Evolutionary conservation across 208 protist genomes (phyloP).

Genomic region (Trypanosoma congolense): DNA sequence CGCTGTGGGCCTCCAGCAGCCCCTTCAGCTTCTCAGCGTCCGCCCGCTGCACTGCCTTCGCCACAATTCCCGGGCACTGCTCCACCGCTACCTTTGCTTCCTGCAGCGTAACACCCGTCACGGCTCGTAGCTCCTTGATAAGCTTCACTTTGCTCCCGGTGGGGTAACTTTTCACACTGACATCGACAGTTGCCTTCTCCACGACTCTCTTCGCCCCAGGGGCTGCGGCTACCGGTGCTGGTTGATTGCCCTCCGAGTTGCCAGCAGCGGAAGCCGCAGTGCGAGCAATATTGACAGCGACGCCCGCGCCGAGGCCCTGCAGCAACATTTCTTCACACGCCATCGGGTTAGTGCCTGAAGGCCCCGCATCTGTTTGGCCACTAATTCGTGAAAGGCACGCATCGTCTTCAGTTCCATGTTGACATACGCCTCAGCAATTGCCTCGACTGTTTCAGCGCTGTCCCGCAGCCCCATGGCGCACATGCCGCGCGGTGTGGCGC

Average conservation of each 20-base stretch:
- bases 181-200: constrained; percentile 27
- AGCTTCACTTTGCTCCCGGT: constrained; percentile 30
- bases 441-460: constrained; percentile 46
- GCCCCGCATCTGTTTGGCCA: constrained; percentile 1
- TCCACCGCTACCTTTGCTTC: constrained; percentile 34
- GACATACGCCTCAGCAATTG: constrained; percentile 62
- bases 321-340: constrained; percentile 17
- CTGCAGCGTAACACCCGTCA: constrained; percentile 22
- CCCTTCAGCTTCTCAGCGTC: constrained; percentile 35
- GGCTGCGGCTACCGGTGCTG: background rate
- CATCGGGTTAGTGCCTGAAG: constrained; percentile 1
- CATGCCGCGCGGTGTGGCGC: constrained; percentile 48
- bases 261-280: background rate
- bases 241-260: background rate
- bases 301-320: no score
- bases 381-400: constrained; percentile 21
- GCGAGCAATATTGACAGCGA: background rate
- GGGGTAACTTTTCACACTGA: constrained; percentile 22
- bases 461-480: constrained; percentile 27
- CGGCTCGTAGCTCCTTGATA: constrained; percentile 34
- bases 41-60: constrained; percentile 17
- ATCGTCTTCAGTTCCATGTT: constrained; percentile 59
- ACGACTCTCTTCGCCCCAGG: constrained; percentile 13
- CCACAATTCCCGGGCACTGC: constrained; percentile 27
- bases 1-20: constrained; percentile 20